Base-by-base conservation (phyloP, 2,329 filamentous ascomycete genomes). In the Emergomyces pasteurianus region DNA sequence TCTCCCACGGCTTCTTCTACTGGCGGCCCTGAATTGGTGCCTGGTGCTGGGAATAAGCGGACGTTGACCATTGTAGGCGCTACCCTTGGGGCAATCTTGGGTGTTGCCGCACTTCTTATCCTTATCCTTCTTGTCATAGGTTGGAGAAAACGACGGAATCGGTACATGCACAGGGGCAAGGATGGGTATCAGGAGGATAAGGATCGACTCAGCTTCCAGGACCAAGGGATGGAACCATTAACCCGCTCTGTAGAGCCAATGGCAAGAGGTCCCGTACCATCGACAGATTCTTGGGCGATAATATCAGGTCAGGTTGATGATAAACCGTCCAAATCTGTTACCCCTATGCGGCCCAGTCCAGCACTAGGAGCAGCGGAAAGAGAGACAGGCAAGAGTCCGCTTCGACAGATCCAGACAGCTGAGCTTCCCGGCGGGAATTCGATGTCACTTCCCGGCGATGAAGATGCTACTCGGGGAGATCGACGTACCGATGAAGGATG, bases 61-160 rank as follows among this genome's bases (percentile, higher is more conserved):
- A 67, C 69, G 28, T 74, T 80, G 66, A 84, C 84, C 8, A 87
- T 96, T 34, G 80, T 96, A 1, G 92, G 89, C 40, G 89, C 89
- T 58, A 89, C 89, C 0, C 80, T 97, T 0, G 91, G 92, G 14
- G 85, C 86, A n/a, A 85, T 96, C 26, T 82, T 89, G 58, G 90
- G 88, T 21, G 77, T 90, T 58, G 85, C 87, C 23, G 75, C 85
- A 0, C 70, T 96, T 7, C 77, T 95, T n/a, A 79, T 88, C 31
- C 72, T 89, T 1, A 71, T 90, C n/a, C 80, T 96, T 23, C 77
- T 94, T 58, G 78, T 88, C 14, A 54, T 65, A 40, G 63, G 60
- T 6, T 65, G 64, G 64, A 64, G 58, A 42, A 63, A 60, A 38
- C 60, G 63, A 54, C 58, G 56, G 5, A 62, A 58, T 34, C 59